These are phyloP conservation scores for Calamus simplicifolius DNA, from an alignment of 176 grass and related monocot genomes.

Conservation along the genomic window DNA sequence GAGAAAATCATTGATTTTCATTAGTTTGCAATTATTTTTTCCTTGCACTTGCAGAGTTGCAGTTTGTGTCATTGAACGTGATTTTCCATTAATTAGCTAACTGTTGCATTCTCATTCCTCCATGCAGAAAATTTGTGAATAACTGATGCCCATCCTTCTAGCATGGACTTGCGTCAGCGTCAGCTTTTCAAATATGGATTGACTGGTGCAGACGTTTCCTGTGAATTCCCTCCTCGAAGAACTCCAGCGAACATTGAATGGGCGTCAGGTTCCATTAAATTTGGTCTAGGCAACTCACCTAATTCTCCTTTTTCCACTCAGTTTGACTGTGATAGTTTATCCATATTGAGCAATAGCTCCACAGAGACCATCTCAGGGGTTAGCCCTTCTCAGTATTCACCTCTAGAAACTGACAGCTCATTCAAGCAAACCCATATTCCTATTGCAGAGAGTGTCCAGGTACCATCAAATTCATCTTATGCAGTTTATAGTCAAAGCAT, in stretches of 20 bases:
- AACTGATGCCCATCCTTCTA: slow-evolving; percentile 47
- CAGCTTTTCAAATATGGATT: slow-evolving; percentile 67
- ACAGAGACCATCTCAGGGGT: slow-evolving; percentile 51
- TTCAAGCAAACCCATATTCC: slow-evolving; percentile 34
- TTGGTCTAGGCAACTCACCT: slow-evolving; percentile 44
- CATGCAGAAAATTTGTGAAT: slow-evolving; percentile 45
- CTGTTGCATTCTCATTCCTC: neutral
- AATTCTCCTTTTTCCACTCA: slow-evolving; percentile 61
- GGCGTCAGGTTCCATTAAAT: slow-evolving; percentile 40
- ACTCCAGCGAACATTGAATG: slow-evolving; percentile 36
- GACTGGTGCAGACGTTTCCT: slow-evolving; percentile 35
- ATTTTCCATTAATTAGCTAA: neutral
- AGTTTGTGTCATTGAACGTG: too few relatives aligned
- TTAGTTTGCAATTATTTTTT: too few relatives aligned
- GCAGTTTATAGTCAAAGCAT: slow-evolving; percentile 62
- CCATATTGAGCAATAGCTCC: slow-evolving; percentile 55
- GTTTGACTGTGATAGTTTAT: slow-evolving; percentile 59
- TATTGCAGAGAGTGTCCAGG: slow-evolving; percentile 25
- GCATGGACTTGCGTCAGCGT: slow-evolving; percentile 81
- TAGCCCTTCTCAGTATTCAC: slow-evolving; percentile 36
- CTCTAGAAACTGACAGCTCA: slow-evolving; percentile 58
- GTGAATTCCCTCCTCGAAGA: slow-evolving; percentile 37
- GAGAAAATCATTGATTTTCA: too few relatives aligned
- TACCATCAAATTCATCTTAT: slow-evolving; percentile 36
- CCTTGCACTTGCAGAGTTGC: too few relatives aligned